Evolutionary conservation across 1,284 basidiomycete genomes (phyloP).

Genomic region (Rhodotorula sp.): DNA sequence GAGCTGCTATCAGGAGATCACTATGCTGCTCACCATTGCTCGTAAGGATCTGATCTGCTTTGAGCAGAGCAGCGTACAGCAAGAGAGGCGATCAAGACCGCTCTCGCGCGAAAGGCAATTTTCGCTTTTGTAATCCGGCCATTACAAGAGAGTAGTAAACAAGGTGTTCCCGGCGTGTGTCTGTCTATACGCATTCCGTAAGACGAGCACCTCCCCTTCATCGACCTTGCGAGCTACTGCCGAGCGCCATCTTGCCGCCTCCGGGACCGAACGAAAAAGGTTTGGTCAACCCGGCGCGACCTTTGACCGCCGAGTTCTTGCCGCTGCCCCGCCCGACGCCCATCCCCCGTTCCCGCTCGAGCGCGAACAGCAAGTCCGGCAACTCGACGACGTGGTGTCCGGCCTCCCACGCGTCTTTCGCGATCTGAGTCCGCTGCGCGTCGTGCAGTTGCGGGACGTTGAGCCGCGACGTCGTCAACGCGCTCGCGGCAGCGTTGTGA

Average conservation of each 20-base stretch:
- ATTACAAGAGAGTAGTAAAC: background rate
- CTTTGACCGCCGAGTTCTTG: conserved; percentile 39
- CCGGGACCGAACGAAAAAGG: background rate
- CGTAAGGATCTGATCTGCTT: no score
- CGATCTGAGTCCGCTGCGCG: conserved; percentile 30
- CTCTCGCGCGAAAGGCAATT: no score
- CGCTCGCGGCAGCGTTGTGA: background rate
- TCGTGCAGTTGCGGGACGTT: conserved; percentile 31
- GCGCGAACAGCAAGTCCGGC: conserved; percentile 43
- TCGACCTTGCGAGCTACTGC: background rate
- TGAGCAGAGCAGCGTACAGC: no score
- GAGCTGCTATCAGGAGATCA: background rate
- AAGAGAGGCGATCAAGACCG: no score
- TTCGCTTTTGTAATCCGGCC: no score
- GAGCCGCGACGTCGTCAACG: conserved; percentile 21
- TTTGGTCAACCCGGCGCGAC: conserved; percentile 29
- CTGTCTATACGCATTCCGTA: no score
- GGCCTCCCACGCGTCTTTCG: conserved; percentile 29
- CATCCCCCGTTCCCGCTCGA: conserved; percentile 45
- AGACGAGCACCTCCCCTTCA: background rate
- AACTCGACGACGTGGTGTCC: conserved; percentile 42
- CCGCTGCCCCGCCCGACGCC: conserved; percentile 44
- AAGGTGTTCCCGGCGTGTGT: background rate
- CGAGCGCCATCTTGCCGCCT: background rate
- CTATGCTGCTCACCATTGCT: background rate